Percentiles rank a stretch among this genome's conserved stretches.
Conservation (phyloP, 176 grass and related monocot species). For the Coix lacrymajobi region DNA sequence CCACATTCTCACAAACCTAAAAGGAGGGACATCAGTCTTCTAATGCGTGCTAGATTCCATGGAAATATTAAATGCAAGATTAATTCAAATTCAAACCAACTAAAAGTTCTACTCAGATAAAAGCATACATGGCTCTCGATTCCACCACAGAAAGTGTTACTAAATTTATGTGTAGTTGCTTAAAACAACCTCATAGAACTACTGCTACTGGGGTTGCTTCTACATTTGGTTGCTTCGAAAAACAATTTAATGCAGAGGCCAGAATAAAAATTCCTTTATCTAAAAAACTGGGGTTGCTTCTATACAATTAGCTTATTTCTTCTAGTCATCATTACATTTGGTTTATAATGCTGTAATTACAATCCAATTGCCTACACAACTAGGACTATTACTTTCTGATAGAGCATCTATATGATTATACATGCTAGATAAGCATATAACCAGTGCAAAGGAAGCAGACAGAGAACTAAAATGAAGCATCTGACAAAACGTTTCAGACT, state of each 20-base stretch:
- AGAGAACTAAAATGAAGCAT: background rate
- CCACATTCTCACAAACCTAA: conserved; percentile 87
- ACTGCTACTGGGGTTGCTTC: background rate
- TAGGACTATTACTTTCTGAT: background rate
- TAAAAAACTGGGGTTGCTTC: background rate
- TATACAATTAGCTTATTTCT: background rate
- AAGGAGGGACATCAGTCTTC: conserved; percentile 29
- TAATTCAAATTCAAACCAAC: background rate
- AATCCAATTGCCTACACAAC: background rate
- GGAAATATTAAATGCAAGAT: background rate
- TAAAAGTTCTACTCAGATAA: background rate
- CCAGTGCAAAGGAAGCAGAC: background rate
- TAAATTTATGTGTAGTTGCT: background rate
- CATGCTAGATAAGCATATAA: background rate
- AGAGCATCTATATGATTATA: background rate
- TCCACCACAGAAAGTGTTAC: background rate
- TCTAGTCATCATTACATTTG: background rate
- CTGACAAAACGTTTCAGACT: background rate
- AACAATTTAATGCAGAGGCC: background rate
- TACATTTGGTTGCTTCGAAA: background rate
- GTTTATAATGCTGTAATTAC: background rate
- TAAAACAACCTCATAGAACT: background rate
- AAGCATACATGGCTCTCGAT: background rate
- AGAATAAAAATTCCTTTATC: background rate
- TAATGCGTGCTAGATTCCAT: background rate